Percentiles rank a stretch among this genome's conserved stretches.
phyloP scores from a whole-genome alignment of 495 filamentous ascomycete genomes.

The Entonaema liquescens region DNA sequence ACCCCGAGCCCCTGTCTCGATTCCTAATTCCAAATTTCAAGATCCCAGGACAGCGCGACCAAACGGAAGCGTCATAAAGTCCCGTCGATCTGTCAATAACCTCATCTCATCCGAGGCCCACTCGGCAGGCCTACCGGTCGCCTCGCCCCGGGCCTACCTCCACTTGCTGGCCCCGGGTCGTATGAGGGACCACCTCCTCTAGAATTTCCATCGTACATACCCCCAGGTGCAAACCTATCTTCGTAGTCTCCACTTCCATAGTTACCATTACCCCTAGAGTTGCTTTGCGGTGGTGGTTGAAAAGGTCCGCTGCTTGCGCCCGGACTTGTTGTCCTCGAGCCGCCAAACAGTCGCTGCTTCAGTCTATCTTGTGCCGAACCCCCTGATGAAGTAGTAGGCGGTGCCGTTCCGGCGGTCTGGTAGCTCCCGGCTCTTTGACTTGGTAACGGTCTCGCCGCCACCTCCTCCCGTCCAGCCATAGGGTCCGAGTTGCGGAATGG shows the following conservation, averaged over 20 bases:
- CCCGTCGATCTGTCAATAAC: neutral
- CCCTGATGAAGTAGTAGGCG: constrained; percentile 44
- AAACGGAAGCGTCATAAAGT: neutral
- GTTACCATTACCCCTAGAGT: constrained; percentile 37
- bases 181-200: constrained; percentile 54
- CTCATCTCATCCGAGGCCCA: constrained; percentile 54
- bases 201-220: constrained; percentile 45
- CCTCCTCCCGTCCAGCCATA: constrained; percentile 42
- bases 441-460: constrained; percentile 67
- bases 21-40: constrained; percentile 6
- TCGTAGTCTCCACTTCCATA: constrained; percentile 52
- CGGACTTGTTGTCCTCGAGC: constrained; percentile 56
- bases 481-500: constrained; percentile 51
- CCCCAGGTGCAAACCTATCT: constrained; percentile 55
- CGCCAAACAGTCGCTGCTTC: constrained; percentile 61
- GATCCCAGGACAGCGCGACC: neutral
- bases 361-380: constrained; percentile 58
- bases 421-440: constrained; percentile 78
- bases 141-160: constrained; percentile 46
- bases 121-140: constrained; percentile 53
- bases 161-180: constrained; percentile 49
- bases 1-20: constrained; percentile 5
- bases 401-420: constrained; percentile 59
- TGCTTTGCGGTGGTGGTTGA: constrained; percentile 50
- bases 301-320: constrained; percentile 46